A percentile compares a stretch with the other conserved stretches of the same genome.
Conservation (phyloP, 2,329 filamentous ascomycete genomes). For the Aspergillus calidoustus region DNA sequence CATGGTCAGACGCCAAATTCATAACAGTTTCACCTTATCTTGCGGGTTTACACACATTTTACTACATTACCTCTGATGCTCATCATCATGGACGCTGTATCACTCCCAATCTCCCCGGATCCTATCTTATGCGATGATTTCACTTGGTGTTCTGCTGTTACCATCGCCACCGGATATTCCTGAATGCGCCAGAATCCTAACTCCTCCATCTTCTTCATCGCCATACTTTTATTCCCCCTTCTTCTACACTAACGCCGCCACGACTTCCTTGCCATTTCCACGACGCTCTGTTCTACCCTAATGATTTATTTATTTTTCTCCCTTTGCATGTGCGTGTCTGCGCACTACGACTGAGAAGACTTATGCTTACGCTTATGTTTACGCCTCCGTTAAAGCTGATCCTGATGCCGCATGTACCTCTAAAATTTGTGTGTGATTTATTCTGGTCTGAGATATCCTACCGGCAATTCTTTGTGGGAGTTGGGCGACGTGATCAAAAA, state of each 20-base stretch:
- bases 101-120: neutral
- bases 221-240: neutral
- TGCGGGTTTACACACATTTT: neutral
- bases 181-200: neutral
- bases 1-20: no score
- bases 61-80: neutral
- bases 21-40: neutral
- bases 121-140: neutral
- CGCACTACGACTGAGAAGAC: neutral
- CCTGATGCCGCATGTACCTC: conserved; percentile 5
- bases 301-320: neutral
- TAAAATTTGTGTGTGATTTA: neutral
- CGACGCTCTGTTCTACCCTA: neutral
- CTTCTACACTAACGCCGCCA: neutral
- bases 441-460: neutral
- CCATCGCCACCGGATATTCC: neutral
- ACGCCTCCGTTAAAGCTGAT: neutral
- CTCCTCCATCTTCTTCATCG: neutral
- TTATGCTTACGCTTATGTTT: neutral
- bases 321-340: neutral
- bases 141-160: neutral
- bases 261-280: neutral
- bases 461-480: neutral
- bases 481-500: neutral
- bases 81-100: neutral